Evolutionary conservation across 225 moss, liverwort and hornwort species (phyloP).

Genomic region (Pleurozium schreberi): DNA sequence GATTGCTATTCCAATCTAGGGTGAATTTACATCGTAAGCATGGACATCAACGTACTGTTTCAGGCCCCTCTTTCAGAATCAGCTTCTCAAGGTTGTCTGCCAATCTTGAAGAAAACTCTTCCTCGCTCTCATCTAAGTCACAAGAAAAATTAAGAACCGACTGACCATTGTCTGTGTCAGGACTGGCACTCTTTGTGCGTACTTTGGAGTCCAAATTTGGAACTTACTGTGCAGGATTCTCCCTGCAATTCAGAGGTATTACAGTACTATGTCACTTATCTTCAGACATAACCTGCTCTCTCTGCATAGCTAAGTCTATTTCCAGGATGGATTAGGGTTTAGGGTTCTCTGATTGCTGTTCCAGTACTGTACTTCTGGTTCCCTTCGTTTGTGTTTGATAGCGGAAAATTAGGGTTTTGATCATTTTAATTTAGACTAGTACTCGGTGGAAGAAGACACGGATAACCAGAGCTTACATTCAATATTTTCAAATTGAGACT

Average conservation of each 20-base stretch:
- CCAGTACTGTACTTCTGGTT: background rate
- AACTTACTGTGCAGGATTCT: background rate
- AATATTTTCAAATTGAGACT: background rate
- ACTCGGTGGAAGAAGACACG: background rate
- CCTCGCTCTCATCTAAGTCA: slow-evolving; percentile 77
- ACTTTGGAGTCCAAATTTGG: background rate
- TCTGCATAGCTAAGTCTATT: background rate
- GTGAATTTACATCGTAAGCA: background rate
- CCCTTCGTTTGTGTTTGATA: background rate
- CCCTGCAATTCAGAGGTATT: background rate
- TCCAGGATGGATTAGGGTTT: background rate
- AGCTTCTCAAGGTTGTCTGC: slow-evolving; percentile 74
- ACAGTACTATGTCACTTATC: background rate
- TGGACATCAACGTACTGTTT: slow-evolving; percentile 39
- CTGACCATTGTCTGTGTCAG: background rate
- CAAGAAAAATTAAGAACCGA: background rate
- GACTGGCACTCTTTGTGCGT: background rate
- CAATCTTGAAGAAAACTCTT: slow-evolving; percentile 80
- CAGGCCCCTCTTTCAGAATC: slow-evolving; percentile 78
- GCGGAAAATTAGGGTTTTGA: background rate
- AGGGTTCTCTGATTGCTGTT: too few relatives aligned
- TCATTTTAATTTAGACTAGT: background rate
- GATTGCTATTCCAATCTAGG: background rate
- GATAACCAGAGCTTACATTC: background rate
- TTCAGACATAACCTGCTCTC: background rate